These are phyloP conservation scores for Cercospora sp. DNA, from an alignment of 2,329 filamentous ascomycete species.

Conservation along the genomic window DNA sequence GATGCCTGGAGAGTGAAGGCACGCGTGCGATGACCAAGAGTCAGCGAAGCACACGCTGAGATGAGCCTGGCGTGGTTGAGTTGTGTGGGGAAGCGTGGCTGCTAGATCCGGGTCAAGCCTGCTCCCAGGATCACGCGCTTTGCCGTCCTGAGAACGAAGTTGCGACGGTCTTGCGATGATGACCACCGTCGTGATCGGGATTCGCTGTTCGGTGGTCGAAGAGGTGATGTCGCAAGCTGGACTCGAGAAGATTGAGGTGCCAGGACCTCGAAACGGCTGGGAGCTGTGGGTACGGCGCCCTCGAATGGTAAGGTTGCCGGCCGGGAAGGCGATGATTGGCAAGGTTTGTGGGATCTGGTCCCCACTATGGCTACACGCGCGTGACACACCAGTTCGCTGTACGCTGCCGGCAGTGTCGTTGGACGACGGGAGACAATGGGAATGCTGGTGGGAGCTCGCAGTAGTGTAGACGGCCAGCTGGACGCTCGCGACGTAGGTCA, in stretches of 20 bases:
- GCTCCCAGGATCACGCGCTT: neutral
- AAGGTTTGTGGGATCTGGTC: slow-evolving; percentile 22
- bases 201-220: slow-evolving; percentile 4
- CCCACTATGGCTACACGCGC: slow-evolving; percentile 18
- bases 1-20: slow-evolving; percentile 11
- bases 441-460: neutral
- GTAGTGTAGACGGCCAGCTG: neutral
- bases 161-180: neutral
- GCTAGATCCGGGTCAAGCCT: slow-evolving; percentile 1
- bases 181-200: neutral
- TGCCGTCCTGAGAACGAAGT: neutral
- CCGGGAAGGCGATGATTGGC: slow-evolving; percentile 26
- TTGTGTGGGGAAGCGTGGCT: slow-evolving; percentile 23
- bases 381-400: slow-evolving; percentile 18
- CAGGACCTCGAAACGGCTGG: slow-evolving; percentile 22
- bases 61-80: slow-evolving; percentile 8
- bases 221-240: slow-evolving; percentile 18
- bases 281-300: slow-evolving; percentile 25
- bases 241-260: slow-evolving; percentile 19
- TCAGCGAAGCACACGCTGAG: slow-evolving; percentile 3
- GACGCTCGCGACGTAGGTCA: neutral
- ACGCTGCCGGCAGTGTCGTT: slow-evolving; percentile 4
- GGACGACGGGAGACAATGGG: neutral
- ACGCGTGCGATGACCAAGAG: slow-evolving; percentile 13
- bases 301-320: slow-evolving; percentile 20